Evolutionary conservation across 2,329 filamentous ascomycete genomes (phyloP).

Genomic region (Penicillium olsonii): DNA sequence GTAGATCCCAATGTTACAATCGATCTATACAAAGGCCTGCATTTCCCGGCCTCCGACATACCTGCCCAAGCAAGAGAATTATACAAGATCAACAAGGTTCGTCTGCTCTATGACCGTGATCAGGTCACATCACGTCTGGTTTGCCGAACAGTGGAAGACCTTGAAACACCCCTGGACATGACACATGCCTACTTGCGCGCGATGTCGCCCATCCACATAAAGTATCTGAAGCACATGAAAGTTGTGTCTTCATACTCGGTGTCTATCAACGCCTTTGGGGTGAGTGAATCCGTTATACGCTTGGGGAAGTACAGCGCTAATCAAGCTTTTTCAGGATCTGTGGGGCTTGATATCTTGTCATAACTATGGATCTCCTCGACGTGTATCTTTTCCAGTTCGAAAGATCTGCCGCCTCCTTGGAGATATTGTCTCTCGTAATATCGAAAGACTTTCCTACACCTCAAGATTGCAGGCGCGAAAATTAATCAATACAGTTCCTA

Average conservation of each 20-base stretch:
- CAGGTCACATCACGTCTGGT: constrained; percentile 77
- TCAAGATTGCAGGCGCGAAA: constrained; percentile 83
- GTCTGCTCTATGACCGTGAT: constrained; percentile 82
- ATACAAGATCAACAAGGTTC: constrained; percentile 87
- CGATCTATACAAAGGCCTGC: constrained; percentile 82
- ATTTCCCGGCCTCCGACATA: constrained; percentile 87
- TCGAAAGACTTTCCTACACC: constrained; percentile 83
- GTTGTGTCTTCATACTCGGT: constrained; percentile 76
- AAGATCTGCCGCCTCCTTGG: constrained; percentile 90
- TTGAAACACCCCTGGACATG: constrained; percentile 72
- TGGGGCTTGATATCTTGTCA: constrained; percentile 91
- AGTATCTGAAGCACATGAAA: constrained; percentile 85
- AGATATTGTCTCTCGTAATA: constrained; percentile 82
- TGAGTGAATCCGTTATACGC: not conserved
- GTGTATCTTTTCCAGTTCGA: constrained; percentile 86
- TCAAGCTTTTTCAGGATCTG: constrained; percentile 80
- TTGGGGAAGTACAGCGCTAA: not conserved
- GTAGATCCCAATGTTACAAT: constrained; percentile 77
- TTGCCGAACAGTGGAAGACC: constrained; percentile 69
- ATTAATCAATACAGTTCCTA: constrained; percentile 82
- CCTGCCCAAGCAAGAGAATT: constrained; percentile 83
- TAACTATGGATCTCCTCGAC: constrained; percentile 76
- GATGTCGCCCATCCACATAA: constrained; percentile 80
- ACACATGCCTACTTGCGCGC: constrained; percentile 82
- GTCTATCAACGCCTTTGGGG: constrained; percentile 70